Percentiles rank a stretch among this genome's conserved stretches.
Evolutionary conservation across 1,284 basidiomycete species (phyloP).

Genomic region (Cryptococcus amylolentus): DNA sequence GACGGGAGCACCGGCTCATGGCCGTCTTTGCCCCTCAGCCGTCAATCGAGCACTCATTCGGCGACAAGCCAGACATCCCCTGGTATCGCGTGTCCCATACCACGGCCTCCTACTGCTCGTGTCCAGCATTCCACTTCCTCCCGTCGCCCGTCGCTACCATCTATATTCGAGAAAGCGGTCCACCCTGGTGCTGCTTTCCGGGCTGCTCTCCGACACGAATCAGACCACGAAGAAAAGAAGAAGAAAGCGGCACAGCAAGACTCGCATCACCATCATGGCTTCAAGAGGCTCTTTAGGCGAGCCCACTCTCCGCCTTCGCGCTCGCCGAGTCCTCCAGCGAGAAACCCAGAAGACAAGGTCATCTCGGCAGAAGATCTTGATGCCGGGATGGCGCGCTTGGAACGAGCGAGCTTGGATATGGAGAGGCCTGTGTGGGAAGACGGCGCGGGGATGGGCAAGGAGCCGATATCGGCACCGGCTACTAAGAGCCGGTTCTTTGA

Average conservation of each 20-base stretch:
- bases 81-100: background rate
- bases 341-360: slow-evolving; percentile 18
- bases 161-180: slow-evolving; percentile 47
- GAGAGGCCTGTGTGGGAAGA: slow-evolving; percentile 9
- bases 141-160: slow-evolving; percentile 46
- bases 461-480: slow-evolving; percentile 33
- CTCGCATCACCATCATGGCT: slow-evolving; percentile 18
- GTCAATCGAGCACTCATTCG: slow-evolving; percentile 9
- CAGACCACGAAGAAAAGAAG: slow-evolving; percentile 15
- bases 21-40: background rate
- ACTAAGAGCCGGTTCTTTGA: slow-evolving; percentile 43
- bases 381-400: slow-evolving; percentile 40
- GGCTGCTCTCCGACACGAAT: slow-evolving; percentile 21
- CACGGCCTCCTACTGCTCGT: background rate
- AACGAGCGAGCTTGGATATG: slow-evolving; percentile 42
- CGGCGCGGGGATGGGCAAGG: background rate
- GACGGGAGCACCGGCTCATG: background rate
- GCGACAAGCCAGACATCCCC: slow-evolving; percentile 9
- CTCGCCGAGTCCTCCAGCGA: slow-evolving; percentile 38
- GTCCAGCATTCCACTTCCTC: slow-evolving; percentile 18
- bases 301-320: slow-evolving; percentile 43
- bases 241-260: background rate
- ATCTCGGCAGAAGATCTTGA: slow-evolving; percentile 36
- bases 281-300: slow-evolving; percentile 41
- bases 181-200: slow-evolving; percentile 41